Evolutionary conservation across 2,329 filamentous ascomycete genomes (phyloP), one percentile per base, ranked within the genome.

Genomic region (Lecanosticta acicola): DNA sequence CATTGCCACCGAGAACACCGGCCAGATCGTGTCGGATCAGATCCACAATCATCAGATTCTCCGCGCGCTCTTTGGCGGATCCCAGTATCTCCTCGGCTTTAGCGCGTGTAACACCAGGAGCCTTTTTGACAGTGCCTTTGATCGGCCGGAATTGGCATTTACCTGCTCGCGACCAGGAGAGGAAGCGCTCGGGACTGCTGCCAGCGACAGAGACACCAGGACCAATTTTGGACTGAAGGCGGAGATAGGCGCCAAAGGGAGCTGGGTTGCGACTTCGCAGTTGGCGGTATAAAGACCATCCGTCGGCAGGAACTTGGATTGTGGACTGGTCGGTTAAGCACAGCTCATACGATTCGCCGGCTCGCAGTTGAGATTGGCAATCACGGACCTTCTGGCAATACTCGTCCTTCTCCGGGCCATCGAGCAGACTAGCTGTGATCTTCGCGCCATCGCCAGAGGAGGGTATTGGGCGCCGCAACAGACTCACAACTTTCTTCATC

Each of bases 1-100:
- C 78, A 0, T 45, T 36, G n/a, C 60, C 52, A 8, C 59, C 59
- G 21, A 24, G 18, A 7, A 94, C 82, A n/a, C 83, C 81, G 66
- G 94, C 85, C 10, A 97, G 73, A 65, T 97, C 91, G 62, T 97
- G 91, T 0, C 91, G 80, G n/a, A 96, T 93, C 1, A 97, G 75
- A 65, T 97, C 91, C 2, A 95, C 90, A 59, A 97, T 96, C 93
- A 97, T 97, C 18, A 97, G 77, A 61, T 97, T 97, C 71, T 97
- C 91, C 0, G 91, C 91, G 58, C 87, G 83, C 66, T 97, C 93
- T 65, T 97, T 97, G 17, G 86, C 84, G 0, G 87, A 78, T 46
- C 84, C 80, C 11, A 96, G 77, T 32, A 94, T 79, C 20, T 71
- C 70, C 50, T 83, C 80, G 1, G 91, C 90, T 59, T 85, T 77